Conservation (phyloP, 441 rosid genomes). For the Brassica hybrid region DNA sequence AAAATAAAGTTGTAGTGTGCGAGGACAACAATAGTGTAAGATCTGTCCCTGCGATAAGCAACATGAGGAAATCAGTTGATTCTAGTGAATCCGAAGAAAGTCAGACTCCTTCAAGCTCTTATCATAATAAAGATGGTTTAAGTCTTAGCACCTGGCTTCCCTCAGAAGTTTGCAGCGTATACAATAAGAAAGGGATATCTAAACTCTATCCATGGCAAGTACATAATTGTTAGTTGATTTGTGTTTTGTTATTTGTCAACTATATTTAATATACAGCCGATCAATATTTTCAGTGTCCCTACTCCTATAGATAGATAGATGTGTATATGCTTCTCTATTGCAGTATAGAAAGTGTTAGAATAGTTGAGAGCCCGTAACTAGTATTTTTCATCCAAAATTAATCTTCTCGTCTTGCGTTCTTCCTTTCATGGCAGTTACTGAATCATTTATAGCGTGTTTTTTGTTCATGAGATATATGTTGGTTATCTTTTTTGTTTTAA, state of each 20-base stretch:
- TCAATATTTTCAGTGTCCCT: conserved; percentile 6
- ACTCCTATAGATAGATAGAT: conserved; percentile 12
- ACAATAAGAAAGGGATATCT: conserved; percentile 80
- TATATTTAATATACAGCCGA: too few species aligned
- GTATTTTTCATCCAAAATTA: conserved; percentile 15
- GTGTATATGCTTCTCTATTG: conserved; percentile 15
- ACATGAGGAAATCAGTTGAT: conserved; percentile 42
- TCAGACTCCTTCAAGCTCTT: conserved; percentile 72
- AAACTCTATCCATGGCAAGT: conserved; percentile 98
- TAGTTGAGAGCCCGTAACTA: conserved; percentile 21
- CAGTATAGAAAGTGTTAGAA: conserved; percentile 7
- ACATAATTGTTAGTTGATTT: conserved; percentile 27
- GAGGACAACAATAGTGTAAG: conserved; percentile 43
- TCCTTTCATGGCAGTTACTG: conserved; percentile 21
- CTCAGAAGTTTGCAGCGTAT: conserved; percentile 70
- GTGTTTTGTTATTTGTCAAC: conserved; percentile 25
- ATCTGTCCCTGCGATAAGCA: conserved; percentile 45
- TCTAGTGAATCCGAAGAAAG: conserved; percentile 55
- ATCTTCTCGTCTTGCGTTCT: conserved; percentile 11
- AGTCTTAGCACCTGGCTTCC: conserved; percentile 88
- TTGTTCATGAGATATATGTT: neutral
- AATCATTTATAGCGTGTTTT: neutral
- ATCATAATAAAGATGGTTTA: conserved; percentile 53
- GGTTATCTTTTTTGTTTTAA: conserved; percentile 19
- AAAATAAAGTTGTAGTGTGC: conserved; percentile 40